Evolutionary conservation across 352 stramenopile genomes (phyloP).

Genomic region (Globisporangium lucens): DNA sequence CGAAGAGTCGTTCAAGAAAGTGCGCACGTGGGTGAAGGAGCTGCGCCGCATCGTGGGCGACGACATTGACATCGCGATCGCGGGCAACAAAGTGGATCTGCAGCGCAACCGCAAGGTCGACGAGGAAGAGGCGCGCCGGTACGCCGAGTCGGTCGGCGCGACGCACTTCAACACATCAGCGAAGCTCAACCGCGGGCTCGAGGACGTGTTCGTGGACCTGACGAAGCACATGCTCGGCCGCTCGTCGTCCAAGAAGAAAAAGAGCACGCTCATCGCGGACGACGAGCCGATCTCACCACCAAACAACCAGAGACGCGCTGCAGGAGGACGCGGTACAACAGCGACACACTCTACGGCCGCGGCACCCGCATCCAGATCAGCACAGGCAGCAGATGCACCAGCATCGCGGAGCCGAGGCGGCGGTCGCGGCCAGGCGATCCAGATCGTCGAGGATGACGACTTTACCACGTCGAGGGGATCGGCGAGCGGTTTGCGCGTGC

Average conservation of each 20-base stretch:
- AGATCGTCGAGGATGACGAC: constrained; percentile 64
- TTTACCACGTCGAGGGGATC: constrained; percentile 22
- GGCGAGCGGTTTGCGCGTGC: constrained; percentile 41
- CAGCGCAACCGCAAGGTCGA: constrained; percentile 87
- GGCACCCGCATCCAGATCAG: not conserved
- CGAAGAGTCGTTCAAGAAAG: constrained; percentile 89
- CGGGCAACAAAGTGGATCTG: constrained; percentile 92
- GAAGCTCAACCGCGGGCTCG: constrained; percentile 90
- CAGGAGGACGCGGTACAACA: constrained; percentile 13
- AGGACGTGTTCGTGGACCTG: constrained; percentile 90
- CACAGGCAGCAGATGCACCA: constrained; percentile 6
- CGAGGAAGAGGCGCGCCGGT: constrained; percentile 79
- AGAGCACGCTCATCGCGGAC: constrained; percentile 74
- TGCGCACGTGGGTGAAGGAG: constrained; percentile 92
- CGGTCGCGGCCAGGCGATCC: constrained; percentile 49
- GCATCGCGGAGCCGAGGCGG: constrained; percentile 37
- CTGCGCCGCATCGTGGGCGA: constrained; percentile 88
- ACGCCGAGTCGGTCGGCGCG: constrained; percentile 85
- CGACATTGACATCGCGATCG: constrained; percentile 91
- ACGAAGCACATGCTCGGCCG: constrained; percentile 80
- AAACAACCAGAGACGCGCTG: constrained; percentile 11
- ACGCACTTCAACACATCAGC: constrained; percentile 90
- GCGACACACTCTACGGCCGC: constrained; percentile 8
- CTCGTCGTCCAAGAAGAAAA: constrained; percentile 70
- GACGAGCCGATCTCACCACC: constrained; percentile 48